Percentiles rank a stretch among this genome's conserved stretches.
Conservation (phyloP, 1,284 basidiomycete genomes). For the Cryptococcus sp. region DNA sequence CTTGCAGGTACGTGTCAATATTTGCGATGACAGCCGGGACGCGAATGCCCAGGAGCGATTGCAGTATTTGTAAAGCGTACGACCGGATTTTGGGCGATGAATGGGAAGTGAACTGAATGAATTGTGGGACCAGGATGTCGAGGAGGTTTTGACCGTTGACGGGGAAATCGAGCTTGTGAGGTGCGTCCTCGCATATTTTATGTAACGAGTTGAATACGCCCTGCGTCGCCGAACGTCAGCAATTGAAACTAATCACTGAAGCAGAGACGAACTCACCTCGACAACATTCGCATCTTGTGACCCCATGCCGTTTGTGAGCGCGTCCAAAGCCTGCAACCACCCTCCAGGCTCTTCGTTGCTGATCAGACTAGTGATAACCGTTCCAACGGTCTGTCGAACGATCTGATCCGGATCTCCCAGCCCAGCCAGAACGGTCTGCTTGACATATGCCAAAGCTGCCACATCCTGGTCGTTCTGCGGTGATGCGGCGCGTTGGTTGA, state of each 20-base stretch:
- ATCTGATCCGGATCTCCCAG: slow-evolving; percentile 77
- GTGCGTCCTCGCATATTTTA: slow-evolving; percentile 96
- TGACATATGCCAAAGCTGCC: slow-evolving; percentile 71
- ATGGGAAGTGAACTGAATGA: slow-evolving; percentile 82
- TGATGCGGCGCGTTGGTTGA: slow-evolving; percentile 39
- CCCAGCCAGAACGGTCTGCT: slow-evolving; percentile 74
- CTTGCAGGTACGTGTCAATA: slow-evolving; percentile 89
- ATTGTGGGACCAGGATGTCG: slow-evolving; percentile 94
- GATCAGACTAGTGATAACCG: slow-evolving; percentile 84
- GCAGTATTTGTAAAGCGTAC: slow-evolving; percentile 90
- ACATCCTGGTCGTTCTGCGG: slow-evolving; percentile 33
- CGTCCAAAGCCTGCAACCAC: slow-evolving; percentile 88
- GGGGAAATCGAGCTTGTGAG: slow-evolving; percentile 89
- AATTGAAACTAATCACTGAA: not conserved
- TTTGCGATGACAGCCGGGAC: slow-evolving; percentile 82
- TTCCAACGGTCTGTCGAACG: slow-evolving; percentile 87
- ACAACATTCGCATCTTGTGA: slow-evolving; percentile 70
- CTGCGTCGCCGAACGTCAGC: slow-evolving; percentile 55
- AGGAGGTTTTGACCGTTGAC: slow-evolving; percentile 79
- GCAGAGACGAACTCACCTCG: slow-evolving; percentile 65
- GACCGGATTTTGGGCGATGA: slow-evolving; percentile 72
- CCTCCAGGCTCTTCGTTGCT: slow-evolving; percentile 80
- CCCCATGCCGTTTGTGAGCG: slow-evolving; percentile 76
- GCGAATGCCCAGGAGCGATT: slow-evolving; percentile 84
- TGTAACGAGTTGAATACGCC: slow-evolving; percentile 92